A percentile compares a stretch with the other conserved stretches of the same genome.
phyloP scores from a whole-genome alignment of 768 basidiomycete genomes.

The Mycena sanguinolenta region DNA sequence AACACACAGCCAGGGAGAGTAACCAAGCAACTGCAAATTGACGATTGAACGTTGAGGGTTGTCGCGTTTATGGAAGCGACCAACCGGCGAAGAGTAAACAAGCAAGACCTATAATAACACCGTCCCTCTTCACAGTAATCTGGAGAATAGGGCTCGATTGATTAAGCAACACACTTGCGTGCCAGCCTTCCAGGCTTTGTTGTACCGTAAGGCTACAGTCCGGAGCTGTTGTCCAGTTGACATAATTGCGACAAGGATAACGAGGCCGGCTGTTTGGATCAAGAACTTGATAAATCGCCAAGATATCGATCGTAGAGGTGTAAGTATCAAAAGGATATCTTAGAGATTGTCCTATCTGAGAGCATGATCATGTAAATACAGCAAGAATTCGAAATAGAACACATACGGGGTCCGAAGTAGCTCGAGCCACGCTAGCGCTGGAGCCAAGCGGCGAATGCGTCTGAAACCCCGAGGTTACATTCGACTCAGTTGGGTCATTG shows the following conservation, averaged over 20 bases:
- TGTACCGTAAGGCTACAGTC: constrained; percentile 7
- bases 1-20: constrained; percentile 7
- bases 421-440: constrained; percentile 1
- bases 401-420: neutral
- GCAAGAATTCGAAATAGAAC: neutral
- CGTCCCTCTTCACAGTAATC: neutral
- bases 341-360: constrained; percentile 1
- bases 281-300: neutral
- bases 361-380: neutral
- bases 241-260: neutral
- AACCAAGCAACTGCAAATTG: neutral
- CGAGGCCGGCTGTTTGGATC: neutral
- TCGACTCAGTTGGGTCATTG: neutral
- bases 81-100: constrained; percentile 1
- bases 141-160: neutral
- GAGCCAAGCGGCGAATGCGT: neutral
- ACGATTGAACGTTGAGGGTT: neutral
- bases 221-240: neutral
- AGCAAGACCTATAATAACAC: constrained; percentile 2
- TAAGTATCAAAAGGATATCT: constrained; percentile 2
- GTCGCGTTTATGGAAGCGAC: neutral
- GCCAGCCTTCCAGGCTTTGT: constrained; percentile 1
- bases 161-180: neutral
- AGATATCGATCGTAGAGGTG: neutral
- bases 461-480: constrained; percentile 4